A percentile compares a stretch with the other conserved stretches of the same genome.
These are phyloP conservation scores for Mychonastes homosphaera DNA, from an alignment of 139 green algal species.

Conservation along the genomic window DNA sequence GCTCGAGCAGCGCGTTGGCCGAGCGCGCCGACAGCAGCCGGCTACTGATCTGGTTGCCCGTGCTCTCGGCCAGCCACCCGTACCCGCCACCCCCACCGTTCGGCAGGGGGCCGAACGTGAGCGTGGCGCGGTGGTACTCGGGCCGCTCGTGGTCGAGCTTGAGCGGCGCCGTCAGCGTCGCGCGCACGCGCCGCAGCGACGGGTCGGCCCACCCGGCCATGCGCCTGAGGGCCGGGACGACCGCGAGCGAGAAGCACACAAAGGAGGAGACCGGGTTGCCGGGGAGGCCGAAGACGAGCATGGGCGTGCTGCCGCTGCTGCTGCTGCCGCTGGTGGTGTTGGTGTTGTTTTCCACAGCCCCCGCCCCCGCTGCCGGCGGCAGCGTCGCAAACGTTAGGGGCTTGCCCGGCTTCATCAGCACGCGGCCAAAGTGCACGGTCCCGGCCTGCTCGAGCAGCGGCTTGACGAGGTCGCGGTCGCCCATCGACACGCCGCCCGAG, in stretches of 20 bases:
- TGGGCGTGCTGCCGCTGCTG: conserved; percentile 12
- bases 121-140: conserved; percentile 83
- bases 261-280: conserved; percentile 83
- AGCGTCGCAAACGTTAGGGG: conserved; percentile 92
- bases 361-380: conserved; percentile 11
- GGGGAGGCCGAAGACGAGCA: conserved; percentile 42
- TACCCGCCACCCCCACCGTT: neutral
- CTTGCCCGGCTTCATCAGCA: conserved; percentile 96
- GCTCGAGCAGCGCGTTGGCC: conserved; percentile 51
- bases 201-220: conserved; percentile 65
- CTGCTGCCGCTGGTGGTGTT: neutral
- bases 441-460: conserved; percentile 73
- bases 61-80: conserved; percentile 53
- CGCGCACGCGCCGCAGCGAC: conserved; percentile 53
- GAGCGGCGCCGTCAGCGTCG: conserved; percentile 20
- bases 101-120: conserved; percentile 25
- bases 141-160: conserved; percentile 82
- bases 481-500: conserved; percentile 93
- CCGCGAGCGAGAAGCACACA: conserved; percentile 88
- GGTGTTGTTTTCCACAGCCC: neutral
- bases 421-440: conserved; percentile 81
- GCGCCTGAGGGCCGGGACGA: conserved; percentile 60
- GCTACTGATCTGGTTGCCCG: conserved; percentile 89
- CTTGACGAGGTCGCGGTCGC: conserved; percentile 90
- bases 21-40: conserved; percentile 64